These are phyloP conservation scores for Agarophyton chilense DNA, from an alignment of 23 red algal species.

Conservation along the genomic window DNA sequence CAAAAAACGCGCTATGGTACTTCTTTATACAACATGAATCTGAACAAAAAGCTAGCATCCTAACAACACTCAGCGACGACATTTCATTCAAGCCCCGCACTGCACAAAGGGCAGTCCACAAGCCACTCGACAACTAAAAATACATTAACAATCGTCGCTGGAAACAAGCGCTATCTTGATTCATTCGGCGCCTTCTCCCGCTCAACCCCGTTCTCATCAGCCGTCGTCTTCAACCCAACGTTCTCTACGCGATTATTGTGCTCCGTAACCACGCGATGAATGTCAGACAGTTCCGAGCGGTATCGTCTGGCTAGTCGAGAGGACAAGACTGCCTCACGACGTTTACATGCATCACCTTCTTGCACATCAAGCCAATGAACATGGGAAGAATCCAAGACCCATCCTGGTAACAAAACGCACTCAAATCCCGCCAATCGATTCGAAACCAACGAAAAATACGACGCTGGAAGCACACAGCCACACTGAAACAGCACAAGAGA, in stretches of 20 bases:
- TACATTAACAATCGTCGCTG: too few species aligned
- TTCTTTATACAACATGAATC: too few species aligned
- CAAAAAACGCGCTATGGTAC: too few species aligned
- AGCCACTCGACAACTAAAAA: neutral
- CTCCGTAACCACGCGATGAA: neutral
- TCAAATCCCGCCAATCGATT: conserved; percentile 61
- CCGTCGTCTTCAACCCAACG: neutral
- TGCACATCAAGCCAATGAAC: conserved; percentile 64
- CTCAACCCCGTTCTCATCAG: neutral
- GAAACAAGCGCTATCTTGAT: neutral
- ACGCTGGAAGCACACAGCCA: conserved; percentile 66
- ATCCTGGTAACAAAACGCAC: conserved; percentile 71
- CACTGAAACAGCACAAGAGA: conserved; percentile 62
- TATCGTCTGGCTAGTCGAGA: conserved; percentile 18
- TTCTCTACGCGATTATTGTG: neutral
- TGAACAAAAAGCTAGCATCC: too few species aligned
- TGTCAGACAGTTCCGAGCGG: conserved; percentile 33
- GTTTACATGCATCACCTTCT: conserved; percentile 24
- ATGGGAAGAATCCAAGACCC: conserved; percentile 38
- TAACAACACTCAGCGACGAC: too few species aligned
- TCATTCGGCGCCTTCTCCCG: neutral
- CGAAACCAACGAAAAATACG: conserved; percentile 51
- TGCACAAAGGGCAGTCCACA: neutral
- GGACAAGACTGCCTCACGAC: conserved; percentile 20
- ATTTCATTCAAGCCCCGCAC: too few species aligned